phyloP scores from a whole-genome alignment of 768 basidiomycete species.

The Cytidiella melzeri region DNA sequence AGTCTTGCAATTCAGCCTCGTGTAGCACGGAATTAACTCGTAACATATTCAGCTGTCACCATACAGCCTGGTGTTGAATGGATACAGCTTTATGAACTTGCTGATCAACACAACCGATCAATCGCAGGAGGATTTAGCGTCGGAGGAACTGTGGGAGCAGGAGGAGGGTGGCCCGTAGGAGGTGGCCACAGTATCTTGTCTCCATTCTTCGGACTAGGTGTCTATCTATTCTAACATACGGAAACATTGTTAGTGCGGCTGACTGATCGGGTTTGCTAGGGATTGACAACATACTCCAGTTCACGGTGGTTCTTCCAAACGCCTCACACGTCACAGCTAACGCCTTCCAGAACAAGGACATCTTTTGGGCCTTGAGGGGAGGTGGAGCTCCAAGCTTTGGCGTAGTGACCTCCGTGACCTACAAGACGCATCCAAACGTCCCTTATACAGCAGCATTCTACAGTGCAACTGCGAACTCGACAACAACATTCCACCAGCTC shows the following conservation, averaged over 20 bases:
- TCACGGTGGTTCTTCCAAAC: conserved; percentile 37
- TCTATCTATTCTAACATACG: no score
- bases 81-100: conserved; percentile 36
- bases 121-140: conserved; percentile 40
- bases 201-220: conserved; percentile 38
- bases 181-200: conserved; percentile 40
- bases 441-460: conserved; percentile 27
- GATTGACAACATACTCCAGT: conserved; percentile 42
- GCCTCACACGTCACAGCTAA: conserved; percentile 37
- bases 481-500: no score
- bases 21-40: no score
- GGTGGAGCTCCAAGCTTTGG: conserved; percentile 47
- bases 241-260: neutral
- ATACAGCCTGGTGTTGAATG: conserved; percentile 41
- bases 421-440: conserved; percentile 33
- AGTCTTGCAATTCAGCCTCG: no score
- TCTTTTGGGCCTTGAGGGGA: conserved; percentile 51
- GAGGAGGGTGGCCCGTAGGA: conserved; percentile 44
- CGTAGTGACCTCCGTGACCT: conserved; percentile 41
- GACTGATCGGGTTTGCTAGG: no score
- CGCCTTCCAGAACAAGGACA: conserved; percentile 32
- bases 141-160: conserved; percentile 39
- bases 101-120: conserved; percentile 31
- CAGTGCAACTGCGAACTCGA: no score
- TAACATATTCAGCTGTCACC: conserved; percentile 22